Evolutionary conservation across 2,329 filamentous ascomycete species (phyloP).

Genomic region (Acrocalymma vagum): DNA sequence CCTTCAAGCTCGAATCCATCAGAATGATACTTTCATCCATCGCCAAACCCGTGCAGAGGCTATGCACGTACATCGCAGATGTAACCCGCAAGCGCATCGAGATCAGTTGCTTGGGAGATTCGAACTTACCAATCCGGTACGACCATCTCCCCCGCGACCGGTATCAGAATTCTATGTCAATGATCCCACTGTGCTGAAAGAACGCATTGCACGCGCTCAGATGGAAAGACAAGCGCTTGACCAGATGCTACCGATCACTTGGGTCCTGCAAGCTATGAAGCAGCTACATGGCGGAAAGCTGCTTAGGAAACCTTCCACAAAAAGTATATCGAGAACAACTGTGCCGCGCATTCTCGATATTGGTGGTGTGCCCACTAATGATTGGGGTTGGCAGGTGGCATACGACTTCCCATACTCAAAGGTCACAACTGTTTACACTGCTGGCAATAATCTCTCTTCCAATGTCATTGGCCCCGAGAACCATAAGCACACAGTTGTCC

Average conservation of each 20-base stretch:
- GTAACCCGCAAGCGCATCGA: conserved; percentile 75
- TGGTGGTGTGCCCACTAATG: conserved; percentile 82
- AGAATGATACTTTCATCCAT: conserved; percentile 82
- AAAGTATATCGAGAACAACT: conserved; percentile 63
- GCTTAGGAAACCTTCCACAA: conserved; percentile 58
- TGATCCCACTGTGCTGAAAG: conserved; percentile 71
- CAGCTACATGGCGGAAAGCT: conserved; percentile 69
- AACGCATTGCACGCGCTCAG: conserved; percentile 61
- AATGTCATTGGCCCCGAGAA: conserved; percentile 80
- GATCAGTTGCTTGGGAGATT: conserved; percentile 87
- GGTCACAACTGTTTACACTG: conserved; percentile 84
- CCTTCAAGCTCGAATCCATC: conserved; percentile 71
- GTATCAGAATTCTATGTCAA: conserved; percentile 56
- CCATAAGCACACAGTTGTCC: conserved; percentile 82
- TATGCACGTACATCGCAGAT: conserved; percentile 82
- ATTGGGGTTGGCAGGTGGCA: conserved; percentile 96
- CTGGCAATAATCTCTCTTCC: conserved; percentile 46
- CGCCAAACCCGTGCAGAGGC: conserved; percentile 87
- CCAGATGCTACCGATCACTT: conserved; percentile 69
- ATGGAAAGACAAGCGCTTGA: conserved; percentile 82
- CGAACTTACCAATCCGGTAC: conserved; percentile 67
- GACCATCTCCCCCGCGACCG: conserved; percentile 53
- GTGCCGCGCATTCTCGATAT: conserved; percentile 82
- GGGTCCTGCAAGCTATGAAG: conserved; percentile 69
- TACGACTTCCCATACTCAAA: conserved; percentile 84